Base-by-base conservation (phyloP, 176 grass and related monocot species). In the Oryza longistaminata region DNA sequence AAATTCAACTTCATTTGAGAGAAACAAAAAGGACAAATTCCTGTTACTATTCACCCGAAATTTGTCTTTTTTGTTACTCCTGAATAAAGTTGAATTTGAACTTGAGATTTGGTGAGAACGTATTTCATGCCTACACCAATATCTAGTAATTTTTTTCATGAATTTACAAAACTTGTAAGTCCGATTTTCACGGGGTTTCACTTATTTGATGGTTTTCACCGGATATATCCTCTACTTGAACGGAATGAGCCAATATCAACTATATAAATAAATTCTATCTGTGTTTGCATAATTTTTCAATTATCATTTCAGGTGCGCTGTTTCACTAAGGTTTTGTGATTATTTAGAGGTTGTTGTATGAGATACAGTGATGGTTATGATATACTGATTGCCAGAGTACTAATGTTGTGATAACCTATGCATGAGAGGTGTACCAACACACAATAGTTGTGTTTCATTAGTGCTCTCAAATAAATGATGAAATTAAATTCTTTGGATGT, bases 391-490 rank as follows among this genome's bases (percentile, higher is more conserved):
- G 21, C 70, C 69, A 43, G 70, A 9, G n/a, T 27, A 27, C 26
- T 27, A 27, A n/a, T n/a, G n/a, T n/a, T n/a, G n/a, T n/a, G 33
- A 19, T 83, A 71, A 22, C 15, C 49, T 53, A 69, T 27, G 60
- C 16, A 76, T 88, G 68, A 37, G 68, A 37, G 61, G 55, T 43
- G 11, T 39, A 83, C 22, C 40, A 50, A 37, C 35, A 82, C 13
- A 64, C 4, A 68, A 4, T 58, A 55, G 1, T 17, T 34, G 19
- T 7, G 7, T 3, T 24, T 49, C 64, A 33, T 65, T 79, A 19
- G 24, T 75, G 17, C 73, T 37, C 22, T 55, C 22, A 17, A 66
- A 53, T 81, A 78, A 22, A 67, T 78, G 78, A 46, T 72, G 83
- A 82, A 53, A 61, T 15, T 1, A 66, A 19, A 7, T 55, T 73